Base-by-base conservation (phyloP, 2,329 filamentous ascomycete species). In the Aspergillus quadrilineatus region DNA sequence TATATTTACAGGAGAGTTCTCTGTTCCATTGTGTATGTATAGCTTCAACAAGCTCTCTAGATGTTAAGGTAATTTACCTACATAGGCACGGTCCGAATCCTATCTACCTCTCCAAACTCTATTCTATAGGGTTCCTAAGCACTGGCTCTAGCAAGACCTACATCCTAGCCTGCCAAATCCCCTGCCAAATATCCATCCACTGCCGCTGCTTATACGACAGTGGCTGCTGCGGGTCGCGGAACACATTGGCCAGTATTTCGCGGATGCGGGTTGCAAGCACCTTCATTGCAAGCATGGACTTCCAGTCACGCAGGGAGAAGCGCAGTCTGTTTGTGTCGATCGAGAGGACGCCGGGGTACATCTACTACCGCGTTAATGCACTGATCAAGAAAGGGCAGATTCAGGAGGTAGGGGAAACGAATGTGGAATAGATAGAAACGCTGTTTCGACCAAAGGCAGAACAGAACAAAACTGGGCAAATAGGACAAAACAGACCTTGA, bases 281-380 rank as follows among this genome's bases (percentile, higher is more conserved):
- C 75, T 97, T 97, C 67, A 99, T 77, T n/a, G 89, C 92, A 36
- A 96, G 83, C 81, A 94, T 87, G 0, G 88, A 88, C 75, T 92
- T 95, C 92, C 93, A 97, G 69, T 96, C 89, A 4, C 86, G 83
- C 0, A 95, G 83, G 22, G 88, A 84, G 70, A 97, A 96, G 48
- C 90, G 85, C 48, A 93, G 83, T 30, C 92, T 84, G 70, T 96
- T 96, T 44, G 90, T 89, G 69, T 97, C 94, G 44, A 99, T 82
- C 17, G 91, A 82, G 41, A 97, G 82, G 2, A 96, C 88, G 12
- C 94, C 94, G 0, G 92, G 85, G 69, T 90, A 96, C 78, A 97
- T 85, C 83, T 93, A 50, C 30, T 10, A 15, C 10, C 3, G 5
- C 22, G 30, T 34, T 22, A 37, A 15, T 48, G 42, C 29, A 39